Evolutionary conservation across 208 protist species (phyloP).

Genomic region (Trypanosoma avium): DNA sequence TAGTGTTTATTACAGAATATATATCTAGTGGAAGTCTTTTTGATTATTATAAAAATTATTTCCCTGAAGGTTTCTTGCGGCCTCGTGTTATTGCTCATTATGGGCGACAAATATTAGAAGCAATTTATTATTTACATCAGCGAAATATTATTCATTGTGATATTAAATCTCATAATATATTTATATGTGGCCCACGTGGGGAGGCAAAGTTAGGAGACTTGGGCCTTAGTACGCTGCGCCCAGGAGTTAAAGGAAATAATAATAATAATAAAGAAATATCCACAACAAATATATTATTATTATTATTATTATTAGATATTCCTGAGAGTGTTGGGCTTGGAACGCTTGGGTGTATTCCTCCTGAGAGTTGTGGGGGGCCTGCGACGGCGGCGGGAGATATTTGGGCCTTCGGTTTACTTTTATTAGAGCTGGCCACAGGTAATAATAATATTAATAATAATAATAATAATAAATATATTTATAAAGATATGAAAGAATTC

Average conservation of each 20-base stretch:
- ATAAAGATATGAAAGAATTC: no score
- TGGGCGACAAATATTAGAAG: constrained; percentile 84
- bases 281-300: no score
- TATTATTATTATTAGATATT: no score
- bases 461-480: not conserved
- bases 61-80: not conserved
- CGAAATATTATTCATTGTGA: constrained; percentile 36
- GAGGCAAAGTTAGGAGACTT: constrained; percentile 35
- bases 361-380: constrained; percentile 87
- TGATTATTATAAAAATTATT: constrained; percentile 53
- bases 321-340: no score
- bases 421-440: constrained; percentile 88
- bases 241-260: no score
- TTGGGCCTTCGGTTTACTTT: constrained; percentile 91
- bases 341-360: constrained; percentile 94
- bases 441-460: constrained; percentile 23
- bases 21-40: constrained; percentile 61
- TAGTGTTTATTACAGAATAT: constrained; percentile 37
- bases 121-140: constrained; percentile 85
- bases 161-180: constrained; percentile 63
- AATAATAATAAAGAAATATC: no score
- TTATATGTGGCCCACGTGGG: constrained; percentile 52
- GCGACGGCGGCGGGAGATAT: constrained; percentile 86
- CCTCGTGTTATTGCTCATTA: constrained; percentile 66
- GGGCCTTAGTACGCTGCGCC: constrained; percentile 51